Percentiles rank a stretch among this genome's conserved stretches.
Conservation (phyloP, 1,139 yeast species). For the Pneumocystis oryctolagi region DNA sequence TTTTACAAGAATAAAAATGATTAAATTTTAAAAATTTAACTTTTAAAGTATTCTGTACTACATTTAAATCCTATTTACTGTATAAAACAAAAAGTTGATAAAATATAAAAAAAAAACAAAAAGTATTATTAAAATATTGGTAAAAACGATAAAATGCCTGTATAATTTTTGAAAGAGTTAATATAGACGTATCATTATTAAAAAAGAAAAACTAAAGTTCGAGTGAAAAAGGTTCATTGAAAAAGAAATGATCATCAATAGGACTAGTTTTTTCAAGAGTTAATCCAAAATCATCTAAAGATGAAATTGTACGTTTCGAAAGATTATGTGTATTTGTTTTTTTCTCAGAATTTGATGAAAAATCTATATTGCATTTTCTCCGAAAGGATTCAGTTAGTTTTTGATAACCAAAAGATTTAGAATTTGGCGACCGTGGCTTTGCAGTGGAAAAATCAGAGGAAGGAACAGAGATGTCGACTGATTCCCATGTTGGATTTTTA, state of each 20-base stretch:
- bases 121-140: no score
- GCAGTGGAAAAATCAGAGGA: neutral
- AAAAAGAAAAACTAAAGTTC: neutral
- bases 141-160: no score
- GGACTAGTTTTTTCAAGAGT: neutral
- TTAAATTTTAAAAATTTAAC: no score
- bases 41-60: no score
- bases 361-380: neutral
- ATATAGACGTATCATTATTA: no score
- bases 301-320: neutral
- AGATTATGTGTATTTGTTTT: neutral
- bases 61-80: no score
- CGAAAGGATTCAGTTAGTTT: neutral
- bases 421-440: neutral
- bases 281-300: neutral
- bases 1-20: neutral
- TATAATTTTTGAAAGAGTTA: no score
- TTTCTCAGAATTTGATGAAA: neutral
- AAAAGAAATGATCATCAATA: neutral
- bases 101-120: no score
- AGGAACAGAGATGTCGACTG: neutral
- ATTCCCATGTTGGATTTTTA: neutral
- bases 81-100: no score
- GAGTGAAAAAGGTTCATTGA: neutral
- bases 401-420: neutral